phyloP scores from a whole-genome alignment of 2,329 filamentous ascomycete genomes.

The Alternaria novae-zelandiae region DNA sequence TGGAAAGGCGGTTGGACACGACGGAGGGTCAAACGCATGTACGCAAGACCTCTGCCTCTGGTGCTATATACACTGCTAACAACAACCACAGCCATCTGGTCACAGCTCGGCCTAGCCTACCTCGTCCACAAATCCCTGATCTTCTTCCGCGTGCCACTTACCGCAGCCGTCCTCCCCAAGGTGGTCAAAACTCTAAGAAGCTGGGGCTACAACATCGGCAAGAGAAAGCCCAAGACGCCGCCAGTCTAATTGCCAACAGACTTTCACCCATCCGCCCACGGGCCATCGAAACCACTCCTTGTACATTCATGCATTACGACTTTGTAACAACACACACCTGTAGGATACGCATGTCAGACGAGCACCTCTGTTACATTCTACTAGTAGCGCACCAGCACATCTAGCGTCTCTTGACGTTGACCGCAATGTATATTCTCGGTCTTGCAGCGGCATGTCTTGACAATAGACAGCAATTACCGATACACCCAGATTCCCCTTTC shows the following conservation, averaged over 20 bases:
- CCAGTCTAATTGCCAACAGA: neutral
- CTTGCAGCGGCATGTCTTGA: neutral
- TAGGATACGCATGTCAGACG: constrained; percentile 10
- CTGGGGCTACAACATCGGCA: constrained; percentile 96
- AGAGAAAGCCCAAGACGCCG: constrained; percentile 59
- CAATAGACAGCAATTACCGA: neutral
- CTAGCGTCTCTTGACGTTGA: neutral
- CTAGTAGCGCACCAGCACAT: neutral
- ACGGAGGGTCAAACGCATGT: constrained; percentile 73
- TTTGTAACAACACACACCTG: constrained; percentile 14
- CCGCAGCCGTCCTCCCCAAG: constrained; percentile 88
- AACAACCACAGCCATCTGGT: constrained; percentile 66
- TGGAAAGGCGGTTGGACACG: constrained; percentile 67
- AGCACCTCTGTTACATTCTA: neutral
- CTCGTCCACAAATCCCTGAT: constrained; percentile 98
- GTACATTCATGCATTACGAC: constrained; percentile 17
- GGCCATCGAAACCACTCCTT: neutral
- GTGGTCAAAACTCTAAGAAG: constrained; percentile 85
- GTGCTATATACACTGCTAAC: constrained; percentile 16
- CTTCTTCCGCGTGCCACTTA: constrained; percentile 91
- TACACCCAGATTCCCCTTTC: neutral
- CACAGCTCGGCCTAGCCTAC: constrained; percentile 90
- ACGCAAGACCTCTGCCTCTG: constrained; percentile 49
- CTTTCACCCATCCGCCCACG: neutral
- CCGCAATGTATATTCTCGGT: neutral